Conservation (phyloP, 441 rosid species). For the Geranium incanum region DNA sequence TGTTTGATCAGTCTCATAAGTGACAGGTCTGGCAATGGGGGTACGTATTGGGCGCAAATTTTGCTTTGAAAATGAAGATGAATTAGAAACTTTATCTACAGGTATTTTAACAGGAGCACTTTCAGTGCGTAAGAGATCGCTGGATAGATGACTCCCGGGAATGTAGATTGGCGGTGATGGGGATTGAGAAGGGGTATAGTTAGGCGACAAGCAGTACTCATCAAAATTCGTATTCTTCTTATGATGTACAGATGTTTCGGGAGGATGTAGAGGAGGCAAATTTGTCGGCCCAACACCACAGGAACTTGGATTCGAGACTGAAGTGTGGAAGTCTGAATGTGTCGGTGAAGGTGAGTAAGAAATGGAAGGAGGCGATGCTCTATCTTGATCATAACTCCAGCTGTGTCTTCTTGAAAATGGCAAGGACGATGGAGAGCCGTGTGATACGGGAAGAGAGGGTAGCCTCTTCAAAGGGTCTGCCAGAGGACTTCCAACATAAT, state of each 20-base stretch:
- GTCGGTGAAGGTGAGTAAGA: conserved; percentile 81
- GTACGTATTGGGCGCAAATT: conserved; percentile 46
- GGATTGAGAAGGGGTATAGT: conserved; percentile 64
- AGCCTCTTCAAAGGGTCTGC: conserved; percentile 78
- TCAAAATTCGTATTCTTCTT: conserved; percentile 44
- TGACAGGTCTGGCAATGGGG: conserved; percentile 34
- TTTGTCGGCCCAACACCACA: conserved; percentile 32
- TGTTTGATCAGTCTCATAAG: conserved; percentile 33
- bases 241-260: conserved; percentile 39
- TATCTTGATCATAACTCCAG: conserved; percentile 70
- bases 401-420: conserved; percentile 74
- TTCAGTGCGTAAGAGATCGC: conserved; percentile 52
- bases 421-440: conserved; percentile 66
- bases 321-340: conserved; percentile 53
- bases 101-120: conserved; percentile 77
- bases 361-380: conserved; percentile 58
- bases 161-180: conserved; percentile 58
- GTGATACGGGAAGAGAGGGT: conserved; percentile 61
- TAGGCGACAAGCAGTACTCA: conserved; percentile 56
- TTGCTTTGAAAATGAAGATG: conserved; percentile 19
- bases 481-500: conserved; percentile 92
- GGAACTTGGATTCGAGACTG: conserved; percentile 44
- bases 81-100: conserved; percentile 30
- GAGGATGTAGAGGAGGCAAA: conserved; percentile 49
- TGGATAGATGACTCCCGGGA: conserved; percentile 36